Evolutionary conservation across 2,329 filamentous ascomycete genomes (phyloP).

Genomic region (Lizonia empirigonia): DNA sequence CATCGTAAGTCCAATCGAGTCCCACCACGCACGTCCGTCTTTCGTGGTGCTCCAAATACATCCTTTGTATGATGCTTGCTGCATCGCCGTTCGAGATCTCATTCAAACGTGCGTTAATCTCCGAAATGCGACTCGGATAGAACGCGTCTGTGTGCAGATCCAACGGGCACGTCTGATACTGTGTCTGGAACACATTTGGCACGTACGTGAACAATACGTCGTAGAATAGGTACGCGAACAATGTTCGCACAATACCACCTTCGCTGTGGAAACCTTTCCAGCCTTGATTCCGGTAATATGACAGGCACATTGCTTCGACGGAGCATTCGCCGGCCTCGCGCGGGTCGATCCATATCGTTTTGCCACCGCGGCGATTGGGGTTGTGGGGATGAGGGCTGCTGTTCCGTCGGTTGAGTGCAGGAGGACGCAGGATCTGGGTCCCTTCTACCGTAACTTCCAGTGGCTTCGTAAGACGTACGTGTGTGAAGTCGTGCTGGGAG

Average conservation of each 20-base stretch:
- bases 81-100: slow-evolving; percentile 86
- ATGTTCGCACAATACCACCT: slow-evolving; percentile 86
- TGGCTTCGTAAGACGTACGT: slow-evolving; percentile 78
- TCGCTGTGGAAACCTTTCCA: slow-evolving; percentile 97
- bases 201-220: slow-evolving; percentile 92
- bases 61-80: slow-evolving; percentile 65
- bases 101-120: slow-evolving; percentile 86
- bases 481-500: slow-evolving; percentile 89
- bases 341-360: slow-evolving; percentile 89
- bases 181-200: slow-evolving; percentile 95
- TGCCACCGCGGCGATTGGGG: slow-evolving; percentile 59
- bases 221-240: slow-evolving; percentile 84
- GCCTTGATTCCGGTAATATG: slow-evolving; percentile 77
- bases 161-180: slow-evolving; percentile 90
- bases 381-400: slow-evolving; percentile 40
- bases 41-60: slow-evolving; percentile 72
- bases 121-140: slow-evolving; percentile 80
- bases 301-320: slow-evolving; percentile 94
- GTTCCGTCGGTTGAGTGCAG: slow-evolving; percentile 34
- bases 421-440: slow-evolving; percentile 71
- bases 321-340: slow-evolving; percentile 74
- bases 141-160: slow-evolving; percentile 94
- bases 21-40: slow-evolving; percentile 85
- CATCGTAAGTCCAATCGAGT: slow-evolving; percentile 84
- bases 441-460: slow-evolving; percentile 77